phyloP scores from a whole-genome alignment of 1,284 basidiomycete genomes.

The Fomitopsis pinicola region DNA sequence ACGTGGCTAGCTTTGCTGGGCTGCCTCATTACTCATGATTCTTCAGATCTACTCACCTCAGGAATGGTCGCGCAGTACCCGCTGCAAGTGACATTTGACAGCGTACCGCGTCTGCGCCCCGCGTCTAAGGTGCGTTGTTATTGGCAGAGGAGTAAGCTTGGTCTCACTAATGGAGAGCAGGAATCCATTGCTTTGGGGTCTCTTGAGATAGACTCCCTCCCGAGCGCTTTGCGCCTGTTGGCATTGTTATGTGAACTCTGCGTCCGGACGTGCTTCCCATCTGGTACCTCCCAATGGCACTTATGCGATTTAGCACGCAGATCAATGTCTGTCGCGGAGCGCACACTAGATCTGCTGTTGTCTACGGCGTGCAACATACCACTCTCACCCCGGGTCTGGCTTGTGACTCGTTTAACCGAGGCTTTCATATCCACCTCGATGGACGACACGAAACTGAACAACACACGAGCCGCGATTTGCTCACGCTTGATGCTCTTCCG shows the following conservation, averaged over 20 bases:
- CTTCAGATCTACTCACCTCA: constrained; percentile 4
- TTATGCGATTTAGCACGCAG: constrained; percentile 41
- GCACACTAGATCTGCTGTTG: constrained; percentile 43
- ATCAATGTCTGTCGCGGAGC: constrained; percentile 33
- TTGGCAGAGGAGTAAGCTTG: background rate
- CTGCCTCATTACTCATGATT: background rate
- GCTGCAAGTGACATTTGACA: background rate
- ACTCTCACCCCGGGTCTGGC: constrained; percentile 31
- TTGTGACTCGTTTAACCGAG: constrained; percentile 36
- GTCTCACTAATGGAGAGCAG: background rate
- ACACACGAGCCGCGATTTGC: constrained; percentile 23
- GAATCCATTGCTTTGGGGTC: background rate
- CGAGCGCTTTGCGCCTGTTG: constrained; percentile 42
- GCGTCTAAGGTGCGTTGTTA: background rate
- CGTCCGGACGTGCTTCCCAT: constrained; percentile 35
- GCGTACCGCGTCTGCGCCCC: background rate
- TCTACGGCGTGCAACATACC: constrained; percentile 36
- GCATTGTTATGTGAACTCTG: constrained; percentile 42
- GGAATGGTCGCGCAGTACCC: constrained; percentile 3
- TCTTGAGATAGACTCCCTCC: constrained; percentile 17
- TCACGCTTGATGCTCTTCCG: constrained; percentile 30
- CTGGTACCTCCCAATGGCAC: constrained; percentile 42
- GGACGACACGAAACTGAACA: constrained; percentile 12
- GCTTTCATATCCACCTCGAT: constrained; percentile 22
- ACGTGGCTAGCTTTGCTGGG: background rate